phyloP scores from a whole-genome alignment of 768 basidiomycete species.

The Rhodotorula toruloides region DNA sequence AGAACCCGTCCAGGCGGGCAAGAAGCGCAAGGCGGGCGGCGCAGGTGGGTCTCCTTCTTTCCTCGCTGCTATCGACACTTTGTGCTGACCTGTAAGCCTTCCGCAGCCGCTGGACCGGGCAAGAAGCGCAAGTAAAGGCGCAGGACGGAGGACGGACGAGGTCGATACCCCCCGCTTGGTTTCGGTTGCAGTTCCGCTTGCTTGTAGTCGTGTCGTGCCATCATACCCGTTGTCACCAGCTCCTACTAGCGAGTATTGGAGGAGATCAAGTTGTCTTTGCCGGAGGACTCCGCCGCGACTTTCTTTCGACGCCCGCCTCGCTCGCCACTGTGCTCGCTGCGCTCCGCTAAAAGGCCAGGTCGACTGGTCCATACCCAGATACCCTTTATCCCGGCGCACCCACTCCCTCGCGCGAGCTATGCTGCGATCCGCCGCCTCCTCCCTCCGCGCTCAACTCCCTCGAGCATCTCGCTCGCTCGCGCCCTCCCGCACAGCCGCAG shows the following conservation, averaged over 20 bases:
- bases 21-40: slow-evolving; percentile 23
- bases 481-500: background rate
- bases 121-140: slow-evolving; percentile 11
- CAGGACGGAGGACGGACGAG: background rate
- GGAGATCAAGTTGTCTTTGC: no score
- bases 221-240: no score
- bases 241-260: no score
- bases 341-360: background rate
- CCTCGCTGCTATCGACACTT: background rate
- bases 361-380: background rate
- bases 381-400: no score
- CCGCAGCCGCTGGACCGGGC: background rate
- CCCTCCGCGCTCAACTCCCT: background rate
- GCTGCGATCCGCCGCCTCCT: slow-evolving; percentile 20
- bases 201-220: no score
- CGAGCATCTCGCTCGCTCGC: slow-evolving; percentile 2
- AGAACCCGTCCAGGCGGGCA: background rate
- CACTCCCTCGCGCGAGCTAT: background rate
- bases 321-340: slow-evolving; percentile 2
- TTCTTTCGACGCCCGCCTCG: background rate
- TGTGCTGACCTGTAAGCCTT: background rate
- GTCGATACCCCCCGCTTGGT: no score
- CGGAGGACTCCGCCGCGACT: no score
- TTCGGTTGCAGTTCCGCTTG: no score
- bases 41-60: slow-evolving; percentile 3